These are phyloP conservation scores for Phytophthora citricola DNA, from an alignment of 352 stramenopile genomes.

Conservation along the genomic window DNA sequence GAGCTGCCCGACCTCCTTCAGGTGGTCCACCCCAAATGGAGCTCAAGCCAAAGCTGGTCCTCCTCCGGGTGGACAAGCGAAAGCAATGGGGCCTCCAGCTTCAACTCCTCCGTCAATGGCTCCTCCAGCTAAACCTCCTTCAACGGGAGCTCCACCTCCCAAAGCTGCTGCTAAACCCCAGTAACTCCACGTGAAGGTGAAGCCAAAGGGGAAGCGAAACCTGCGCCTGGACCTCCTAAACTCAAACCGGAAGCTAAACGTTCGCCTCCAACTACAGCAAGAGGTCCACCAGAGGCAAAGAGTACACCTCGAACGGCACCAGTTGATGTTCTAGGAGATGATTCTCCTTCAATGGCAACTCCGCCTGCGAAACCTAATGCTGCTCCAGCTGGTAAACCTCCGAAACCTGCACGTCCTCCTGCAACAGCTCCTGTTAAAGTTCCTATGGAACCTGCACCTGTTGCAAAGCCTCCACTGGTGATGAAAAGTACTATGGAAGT, in stretches of 20 bases:
- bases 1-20: conserved; percentile 53
- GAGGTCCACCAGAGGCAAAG: conserved; percentile 37
- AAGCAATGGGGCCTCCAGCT: conserved; percentile 29
- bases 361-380: conserved; percentile 5
- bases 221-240: conserved; percentile 19
- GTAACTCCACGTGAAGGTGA: conserved; percentile 25
- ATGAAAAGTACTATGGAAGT: conserved; percentile 80
- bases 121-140: conserved; percentile 28
- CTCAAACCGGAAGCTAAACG: conserved; percentile 42
- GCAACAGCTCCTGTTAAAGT: conserved; percentile 21
- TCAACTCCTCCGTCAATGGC: conserved; percentile 8
- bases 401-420: conserved; percentile 18
- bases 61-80: conserved; percentile 34
- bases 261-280: conserved; percentile 22
- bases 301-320: conserved; percentile 31
- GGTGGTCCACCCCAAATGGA: conserved; percentile 41
- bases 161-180: conserved; percentile 30
- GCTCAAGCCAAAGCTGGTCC: conserved; percentile 44
- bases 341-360: conserved; percentile 12
- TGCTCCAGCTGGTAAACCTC: conserved; percentile 27
- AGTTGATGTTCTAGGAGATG: conserved; percentile 57
- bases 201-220: conserved; percentile 24
- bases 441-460: conserved; percentile 27
- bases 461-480: conserved; percentile 35
- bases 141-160: conserved; percentile 22